These are phyloP conservation scores for Rehmannia glutinosa DNA, from an alignment of 257 asterid species.

Conservation along the genomic window DNA sequence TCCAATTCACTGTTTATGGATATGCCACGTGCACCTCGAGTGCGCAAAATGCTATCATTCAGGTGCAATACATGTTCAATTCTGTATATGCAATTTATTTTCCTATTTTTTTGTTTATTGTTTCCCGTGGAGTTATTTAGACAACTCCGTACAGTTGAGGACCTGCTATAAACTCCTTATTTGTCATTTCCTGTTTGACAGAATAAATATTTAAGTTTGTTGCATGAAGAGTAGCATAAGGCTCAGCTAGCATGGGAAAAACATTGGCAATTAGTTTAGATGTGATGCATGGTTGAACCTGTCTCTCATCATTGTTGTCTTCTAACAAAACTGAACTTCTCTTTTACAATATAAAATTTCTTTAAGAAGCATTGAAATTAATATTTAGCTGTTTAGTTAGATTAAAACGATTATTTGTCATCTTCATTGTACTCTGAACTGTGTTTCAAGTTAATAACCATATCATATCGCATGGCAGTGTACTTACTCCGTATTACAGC, in stretches of 20 bases:
- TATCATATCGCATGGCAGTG: conserved; percentile 54
- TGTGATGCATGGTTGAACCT: neutral
- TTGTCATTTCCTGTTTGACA: neutral
- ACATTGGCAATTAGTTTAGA: neutral
- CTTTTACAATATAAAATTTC: neutral
- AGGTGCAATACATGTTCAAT: conserved; percentile 40
- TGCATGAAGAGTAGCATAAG: neutral
- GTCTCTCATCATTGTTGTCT: conserved; percentile 1
- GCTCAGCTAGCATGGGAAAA: conserved; percentile 3
- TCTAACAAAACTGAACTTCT: neutral
- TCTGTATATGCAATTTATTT: neutral
- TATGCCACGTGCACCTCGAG: conserved; percentile 98
- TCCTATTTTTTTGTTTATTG: neutral
- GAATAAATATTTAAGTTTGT: neutral
- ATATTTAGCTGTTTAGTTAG: conserved; percentile 1
- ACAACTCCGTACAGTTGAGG: neutral
- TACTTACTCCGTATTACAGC: conserved; percentile 93
- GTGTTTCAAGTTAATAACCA: conserved; percentile 13
- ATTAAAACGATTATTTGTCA: neutral
- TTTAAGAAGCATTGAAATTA: conserved; percentile 2
- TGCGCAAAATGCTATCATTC: conserved; percentile 97
- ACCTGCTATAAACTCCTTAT: neutral
- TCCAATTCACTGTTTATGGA: conserved; percentile 94
- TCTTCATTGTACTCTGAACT: conserved; percentile 1
- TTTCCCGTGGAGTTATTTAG: neutral